phyloP scores from a whole-genome alignment of 1,139 yeast species.

The Kodamaea suecica region DNA sequence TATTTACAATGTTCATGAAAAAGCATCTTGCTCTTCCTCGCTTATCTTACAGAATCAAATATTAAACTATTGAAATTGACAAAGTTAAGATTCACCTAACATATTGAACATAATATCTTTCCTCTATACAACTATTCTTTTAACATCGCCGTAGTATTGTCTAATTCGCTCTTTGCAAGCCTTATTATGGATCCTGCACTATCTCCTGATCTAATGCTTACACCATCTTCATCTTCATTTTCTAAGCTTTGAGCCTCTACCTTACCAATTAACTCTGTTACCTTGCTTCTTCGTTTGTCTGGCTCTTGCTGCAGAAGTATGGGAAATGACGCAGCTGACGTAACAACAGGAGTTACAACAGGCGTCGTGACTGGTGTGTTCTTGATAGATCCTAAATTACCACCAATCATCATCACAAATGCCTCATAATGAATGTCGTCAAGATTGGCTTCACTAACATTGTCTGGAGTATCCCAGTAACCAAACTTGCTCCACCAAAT shows the following conservation, averaged over 20 bases:
- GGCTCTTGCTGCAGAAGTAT: too few relatives aligned
- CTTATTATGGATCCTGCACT: slow-evolving; percentile 5
- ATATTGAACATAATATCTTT: too few relatives aligned
- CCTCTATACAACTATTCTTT: too few relatives aligned
- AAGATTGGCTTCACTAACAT: slow-evolving; percentile 22
- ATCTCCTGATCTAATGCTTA: slow-evolving; percentile 9
- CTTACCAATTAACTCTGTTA: slow-evolving; percentile 11
- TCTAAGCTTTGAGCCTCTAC: slow-evolving; percentile 10
- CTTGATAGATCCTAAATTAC: slow-evolving; percentile 1
- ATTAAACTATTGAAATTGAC: too few relatives aligned
- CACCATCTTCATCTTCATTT: slow-evolving; percentile 7
- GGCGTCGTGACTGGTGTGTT: slow-evolving; percentile 3
- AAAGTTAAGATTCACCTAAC: too few relatives aligned
- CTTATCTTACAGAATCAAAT: too few relatives aligned
- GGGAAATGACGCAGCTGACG: slow-evolving; percentile 7
- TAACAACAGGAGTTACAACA: slow-evolving; percentile 11
- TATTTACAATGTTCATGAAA: too few relatives aligned
- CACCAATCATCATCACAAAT: slow-evolving; percentile 13
- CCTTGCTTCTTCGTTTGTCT: slow-evolving; percentile 6
- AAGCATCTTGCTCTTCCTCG: too few relatives aligned
- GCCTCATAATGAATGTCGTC: slow-evolving; percentile 16
- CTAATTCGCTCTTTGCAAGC: too few relatives aligned
- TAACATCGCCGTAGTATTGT: too few relatives aligned
- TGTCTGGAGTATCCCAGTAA: slow-evolving; percentile 47
- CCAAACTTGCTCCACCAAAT: slow-evolving; percentile 89